A percentile compares a stretch with the other conserved stretches of the same genome.
Conservation (phyloP, 208 protist genomes). For the Phytomonas serpens region DNA sequence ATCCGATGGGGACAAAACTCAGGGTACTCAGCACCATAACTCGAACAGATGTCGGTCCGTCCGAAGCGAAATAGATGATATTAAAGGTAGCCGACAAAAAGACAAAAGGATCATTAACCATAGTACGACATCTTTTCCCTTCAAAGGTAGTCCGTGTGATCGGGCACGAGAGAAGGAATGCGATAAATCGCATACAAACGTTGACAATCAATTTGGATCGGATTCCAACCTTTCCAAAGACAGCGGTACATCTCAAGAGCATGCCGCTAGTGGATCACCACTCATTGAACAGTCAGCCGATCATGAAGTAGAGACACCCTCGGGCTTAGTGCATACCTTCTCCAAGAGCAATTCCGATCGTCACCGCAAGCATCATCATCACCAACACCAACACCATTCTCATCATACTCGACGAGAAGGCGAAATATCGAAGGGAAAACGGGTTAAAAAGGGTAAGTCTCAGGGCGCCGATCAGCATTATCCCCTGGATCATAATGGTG, state of each 20-base stretch:
- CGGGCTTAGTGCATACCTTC: background rate
- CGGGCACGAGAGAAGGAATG: background rate
- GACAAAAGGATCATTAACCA: background rate
- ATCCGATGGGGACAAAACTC: background rate
- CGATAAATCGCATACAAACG: background rate
- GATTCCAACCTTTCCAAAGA: background rate
- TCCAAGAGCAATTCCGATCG: background rate
- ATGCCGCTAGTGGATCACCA: background rate
- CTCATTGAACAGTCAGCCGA: background rate
- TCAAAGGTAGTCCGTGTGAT: background rate
- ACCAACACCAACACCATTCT: background rate
- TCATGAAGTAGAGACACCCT: background rate
- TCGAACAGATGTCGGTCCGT: background rate
- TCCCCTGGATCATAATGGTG: background rate
- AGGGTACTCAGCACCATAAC: background rate
- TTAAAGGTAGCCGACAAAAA: background rate
- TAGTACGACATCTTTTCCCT: background rate
- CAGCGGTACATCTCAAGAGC: background rate
- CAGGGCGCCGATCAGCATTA: background rate
- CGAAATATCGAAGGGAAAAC: background rate
- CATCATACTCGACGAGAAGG: background rate
- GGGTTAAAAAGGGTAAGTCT: constrained; percentile 14
- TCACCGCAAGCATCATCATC: constrained; percentile 5
- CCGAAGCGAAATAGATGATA: background rate
- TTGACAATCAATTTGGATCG: background rate